Evolutionary conservation across 371 early-diverging fungal genomes (phyloP), one percentile per base, ranked within the genome.

Genomic region (Lichtheimia ramosa): DNA sequence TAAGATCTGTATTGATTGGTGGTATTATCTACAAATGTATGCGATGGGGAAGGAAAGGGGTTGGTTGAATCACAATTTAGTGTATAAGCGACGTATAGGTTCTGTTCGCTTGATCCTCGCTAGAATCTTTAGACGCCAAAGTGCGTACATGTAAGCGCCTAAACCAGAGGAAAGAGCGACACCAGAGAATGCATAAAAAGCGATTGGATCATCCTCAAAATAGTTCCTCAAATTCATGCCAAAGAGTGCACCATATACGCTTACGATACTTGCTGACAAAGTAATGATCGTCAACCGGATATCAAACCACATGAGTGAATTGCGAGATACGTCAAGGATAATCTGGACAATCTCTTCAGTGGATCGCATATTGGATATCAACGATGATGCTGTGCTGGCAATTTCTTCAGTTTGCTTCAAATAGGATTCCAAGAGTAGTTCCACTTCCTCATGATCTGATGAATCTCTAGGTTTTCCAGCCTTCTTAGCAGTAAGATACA

Each of bases 301-400:
- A 63, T 96, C 95, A 64, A 89, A 88, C 64, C 92, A 80, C 74
- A 96, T 81, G 42, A 96, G 80, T 24, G 86, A 81, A 69, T 96
- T 96, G 41, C 96, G 86, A 46, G 90, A 91, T 41, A 89, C 81
- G 63, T 90, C 94, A 34, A 94, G 83, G 34, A 90, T 87, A 43
- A 95, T 88, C 64, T 90, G 91, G 13, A 90, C 89, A 64, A 94
- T 89, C 46, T 90, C 92, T 59, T 94, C 93, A 1, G 96, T 96
- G 3, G 92, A 86, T 40, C 86, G 78, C 80, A 93, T 85, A 67
- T 94, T 87, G 50, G 88, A 81, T 40, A 83, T 79, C 16, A 93
- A 70, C 15, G 87, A 82, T 5, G 83, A 70, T 28, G 88, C 81
- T 51, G 81, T 81, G 64, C 85, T 86, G 18, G 86, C 88, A 61